Base-by-base conservation (phyloP, 768 basidiomycete genomes). In the Boletus vermiculosoides region DNA sequence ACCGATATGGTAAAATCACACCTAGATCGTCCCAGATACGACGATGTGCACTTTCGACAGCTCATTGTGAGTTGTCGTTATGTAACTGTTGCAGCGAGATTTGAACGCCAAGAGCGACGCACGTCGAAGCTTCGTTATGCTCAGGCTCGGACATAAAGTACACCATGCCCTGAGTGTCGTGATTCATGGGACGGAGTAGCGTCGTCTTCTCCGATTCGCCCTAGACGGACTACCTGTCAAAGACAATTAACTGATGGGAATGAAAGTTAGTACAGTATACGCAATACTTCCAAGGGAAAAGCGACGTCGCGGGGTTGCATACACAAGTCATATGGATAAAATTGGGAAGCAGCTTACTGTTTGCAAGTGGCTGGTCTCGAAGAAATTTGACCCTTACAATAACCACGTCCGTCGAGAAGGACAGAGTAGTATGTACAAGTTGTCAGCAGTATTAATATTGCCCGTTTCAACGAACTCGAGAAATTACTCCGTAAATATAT, bases 1-100 rank as follows among this genome's bases (percentile, higher is more conserved):
- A 61, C 47, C 52, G 20, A 61, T 67, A 50, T 56, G 28, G 55
- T 50, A 54, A 54, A 2, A 33, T 60, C 45, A 37, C 37, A 22
- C 45, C 45, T 49, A 25, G 52, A 65, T 62, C 52, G 33, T 50
- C 33, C 20, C n/a, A 50, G 57, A 40, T 41, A 12, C 11, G 20
- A 20, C 30, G 45, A 51, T 23, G 28, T 34, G 30, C 33, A 16
- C 46, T 6, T 20, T 45, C 11, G 53, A 50, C 28, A 42, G 47
- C 56, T 52, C 22, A 28, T 39, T 20, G 11, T 13, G 54, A 58
- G 48, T 45, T 52, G 55, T 44, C 20, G 28, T 46, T 6, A 42
- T 13, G 48, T 28, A 12, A 45, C 49, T 33, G n/a, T n/a, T n/a
- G 48, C 37, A 39, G 49, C 36, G 50, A 49, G 40, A 52, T 31